Conservation (phyloP, 2,329 filamentous ascomycete species). For the Biscogniauxia sp. region DNA sequence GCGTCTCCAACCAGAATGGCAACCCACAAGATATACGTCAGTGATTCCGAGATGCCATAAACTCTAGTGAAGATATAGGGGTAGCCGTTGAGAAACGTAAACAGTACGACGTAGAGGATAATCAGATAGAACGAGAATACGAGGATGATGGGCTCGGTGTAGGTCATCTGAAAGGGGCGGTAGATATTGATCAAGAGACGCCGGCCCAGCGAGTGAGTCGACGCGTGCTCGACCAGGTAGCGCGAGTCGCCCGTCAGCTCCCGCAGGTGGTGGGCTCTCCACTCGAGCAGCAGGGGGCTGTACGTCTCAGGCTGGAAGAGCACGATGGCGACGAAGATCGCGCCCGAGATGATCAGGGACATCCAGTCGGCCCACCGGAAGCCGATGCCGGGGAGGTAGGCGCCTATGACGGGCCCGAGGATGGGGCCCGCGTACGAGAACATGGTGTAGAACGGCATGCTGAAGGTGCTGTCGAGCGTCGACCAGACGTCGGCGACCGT, state of each 20-base stretch:
- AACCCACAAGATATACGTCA: constrained; percentile 38
- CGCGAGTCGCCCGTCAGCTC: constrained; percentile 25
- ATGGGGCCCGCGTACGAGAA: constrained; percentile 22
- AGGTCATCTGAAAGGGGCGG: constrained; percentile 32
- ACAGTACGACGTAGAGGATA: constrained; percentile 48
- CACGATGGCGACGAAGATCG: constrained; percentile 17
- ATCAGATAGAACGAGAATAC: constrained; percentile 46
- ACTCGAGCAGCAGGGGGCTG: constrained; percentile 26
- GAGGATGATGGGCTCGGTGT: constrained; percentile 35
- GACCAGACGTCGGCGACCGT: constrained; percentile 41
- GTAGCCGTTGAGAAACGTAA: constrained; percentile 48
- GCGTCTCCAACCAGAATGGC: constrained; percentile 38
- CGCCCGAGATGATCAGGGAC: constrained; percentile 26
- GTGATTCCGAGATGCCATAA: constrained; percentile 38
- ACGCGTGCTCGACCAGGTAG: constrained; percentile 22
- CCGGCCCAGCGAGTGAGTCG: constrained; percentile 20
- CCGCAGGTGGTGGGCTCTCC: constrained; percentile 27
- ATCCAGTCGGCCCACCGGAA: constrained; percentile 41
- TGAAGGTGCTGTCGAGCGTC: constrained; percentile 22
- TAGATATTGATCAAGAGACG: constrained; percentile 22
- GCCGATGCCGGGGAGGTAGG: constrained; percentile 15
- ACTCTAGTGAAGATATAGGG: constrained; percentile 41
- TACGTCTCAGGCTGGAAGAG: constrained; percentile 33
- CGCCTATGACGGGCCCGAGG: constrained; percentile 32
- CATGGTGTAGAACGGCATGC: constrained; percentile 28